Conservation (phyloP, 2,329 filamentous ascomycete genomes). For the Fusarium marasasianum region DNA sequence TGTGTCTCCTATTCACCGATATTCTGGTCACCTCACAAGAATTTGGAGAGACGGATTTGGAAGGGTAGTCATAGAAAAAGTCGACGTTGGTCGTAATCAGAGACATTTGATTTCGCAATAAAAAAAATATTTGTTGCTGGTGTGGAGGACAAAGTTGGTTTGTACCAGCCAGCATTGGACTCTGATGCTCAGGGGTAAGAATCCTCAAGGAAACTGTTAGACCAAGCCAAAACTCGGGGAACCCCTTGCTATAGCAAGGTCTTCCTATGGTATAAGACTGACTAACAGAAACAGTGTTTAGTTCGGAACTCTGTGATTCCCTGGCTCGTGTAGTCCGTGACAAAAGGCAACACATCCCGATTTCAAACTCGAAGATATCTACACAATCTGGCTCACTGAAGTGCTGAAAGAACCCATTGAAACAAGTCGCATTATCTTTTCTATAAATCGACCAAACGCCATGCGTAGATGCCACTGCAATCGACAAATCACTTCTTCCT, state of each 20-base stretch:
- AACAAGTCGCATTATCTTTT: slow-evolving; percentile 18
- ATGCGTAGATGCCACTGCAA: slow-evolving; percentile 4
- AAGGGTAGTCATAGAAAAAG: not conserved
- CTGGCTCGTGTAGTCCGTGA: not conserved
- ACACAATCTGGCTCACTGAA: not conserved
- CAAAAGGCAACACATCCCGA: not conserved
- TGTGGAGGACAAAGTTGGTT: not conserved
- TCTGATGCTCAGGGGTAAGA: not conserved
- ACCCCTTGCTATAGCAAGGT: too few relatives aligned
- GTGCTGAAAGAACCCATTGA: not conserved
- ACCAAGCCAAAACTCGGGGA: too few relatives aligned
- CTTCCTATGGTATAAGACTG: too few relatives aligned
- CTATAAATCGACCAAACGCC: slow-evolving; percentile 31
- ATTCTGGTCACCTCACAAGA: not conserved
- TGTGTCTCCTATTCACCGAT: not conserved
- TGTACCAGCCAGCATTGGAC: not conserved
- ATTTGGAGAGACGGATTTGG: not conserved
- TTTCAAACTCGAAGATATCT: not conserved
- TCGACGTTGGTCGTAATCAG: not conserved
- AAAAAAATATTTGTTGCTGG: not conserved
- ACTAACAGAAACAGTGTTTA: not conserved
- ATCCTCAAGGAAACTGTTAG: not conserved
- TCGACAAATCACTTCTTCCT: slow-evolving; percentile 60
- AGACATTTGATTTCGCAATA: not conserved
- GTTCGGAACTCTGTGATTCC: not conserved